phyloP scores from a whole-genome alignment of 2,329 filamentous ascomycete genomes.

The Emergomyces orientalis region DNA sequence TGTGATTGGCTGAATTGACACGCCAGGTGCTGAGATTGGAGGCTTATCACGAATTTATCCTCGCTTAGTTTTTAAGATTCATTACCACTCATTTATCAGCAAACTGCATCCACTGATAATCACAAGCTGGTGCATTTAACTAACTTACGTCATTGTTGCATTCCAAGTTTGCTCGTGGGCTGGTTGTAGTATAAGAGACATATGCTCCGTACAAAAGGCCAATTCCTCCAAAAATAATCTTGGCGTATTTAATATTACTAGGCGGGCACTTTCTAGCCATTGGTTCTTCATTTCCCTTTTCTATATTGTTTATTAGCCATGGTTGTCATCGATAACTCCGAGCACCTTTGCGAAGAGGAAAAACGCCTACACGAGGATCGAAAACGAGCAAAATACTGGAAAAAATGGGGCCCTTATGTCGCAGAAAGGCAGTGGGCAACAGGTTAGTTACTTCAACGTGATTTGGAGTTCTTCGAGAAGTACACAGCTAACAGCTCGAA shows the following conservation, averaged over 20 bases:
- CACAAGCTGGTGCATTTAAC: neutral
- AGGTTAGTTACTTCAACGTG: conserved; percentile 44
- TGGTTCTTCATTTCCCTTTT: neutral
- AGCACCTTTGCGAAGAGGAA: conserved; percentile 84
- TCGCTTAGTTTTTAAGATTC: neutral
- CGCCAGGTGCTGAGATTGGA: neutral
- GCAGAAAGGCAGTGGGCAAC: conserved; percentile 94
- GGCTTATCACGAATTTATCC: neutral
- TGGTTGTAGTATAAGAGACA: too few relatives aligned
- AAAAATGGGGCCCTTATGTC: conserved; percentile 94
- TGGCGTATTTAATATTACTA: neutral
- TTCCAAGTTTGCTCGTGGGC: neutral
- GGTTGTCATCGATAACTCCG: conserved; percentile 82
- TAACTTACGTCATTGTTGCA: neutral
- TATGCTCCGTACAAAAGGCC: neutral
- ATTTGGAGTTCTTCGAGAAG: conserved; percentile 1
- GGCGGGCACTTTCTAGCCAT: neutral
- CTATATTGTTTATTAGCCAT: conserved; percentile 42
- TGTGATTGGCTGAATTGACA: neutral
- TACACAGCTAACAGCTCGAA: conserved; percentile 22
- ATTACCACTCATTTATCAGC: neutral
- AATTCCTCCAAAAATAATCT: neutral
- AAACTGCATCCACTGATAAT: neutral
- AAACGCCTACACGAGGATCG: conserved; percentile 78
- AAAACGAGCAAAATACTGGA: conserved; percentile 84